Conservation (phyloP, 805 yeast species). For the Wickerhamomyces ciferrii region DNA sequence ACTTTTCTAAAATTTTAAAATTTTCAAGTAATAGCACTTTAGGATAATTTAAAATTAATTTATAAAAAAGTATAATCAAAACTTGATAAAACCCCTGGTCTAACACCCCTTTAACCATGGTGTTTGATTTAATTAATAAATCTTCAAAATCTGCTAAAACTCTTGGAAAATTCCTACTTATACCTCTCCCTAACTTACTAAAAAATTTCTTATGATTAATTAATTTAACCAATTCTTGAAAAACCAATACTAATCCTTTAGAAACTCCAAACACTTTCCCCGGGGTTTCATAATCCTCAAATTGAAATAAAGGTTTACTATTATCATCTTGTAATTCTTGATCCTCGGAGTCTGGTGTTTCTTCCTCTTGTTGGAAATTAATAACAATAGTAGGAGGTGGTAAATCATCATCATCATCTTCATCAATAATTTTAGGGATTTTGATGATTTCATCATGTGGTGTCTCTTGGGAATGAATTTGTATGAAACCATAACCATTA, state of each 20-base stretch:
- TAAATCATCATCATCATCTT: not conserved
- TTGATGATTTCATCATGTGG: conserved; percentile 19
- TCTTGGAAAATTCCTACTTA: conserved; percentile 42
- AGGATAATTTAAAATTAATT: conserved; percentile 18
- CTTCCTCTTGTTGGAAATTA: conserved; percentile 14
- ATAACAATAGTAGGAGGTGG: conserved; percentile 20
- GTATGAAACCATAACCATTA: conserved; percentile 8
- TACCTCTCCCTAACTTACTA: conserved; percentile 23
- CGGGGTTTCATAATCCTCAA: not conserved
- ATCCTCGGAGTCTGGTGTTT: too few relatives aligned
- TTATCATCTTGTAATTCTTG: not conserved
- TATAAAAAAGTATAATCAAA: conserved; percentile 13
- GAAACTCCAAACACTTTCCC: conserved; percentile 17
- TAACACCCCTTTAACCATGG: not conserved
- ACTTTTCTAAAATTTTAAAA: conserved; percentile 3
- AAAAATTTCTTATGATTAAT: conserved; percentile 42
- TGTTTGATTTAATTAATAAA: conserved; percentile 19
- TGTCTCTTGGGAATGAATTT: conserved; percentile 14
- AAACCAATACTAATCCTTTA: conserved; percentile 26
- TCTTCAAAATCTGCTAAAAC: conserved; percentile 44
- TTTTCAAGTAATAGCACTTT: conserved; percentile 8
- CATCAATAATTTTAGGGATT: conserved; percentile 14
- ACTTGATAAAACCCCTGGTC: conserved; percentile 11
- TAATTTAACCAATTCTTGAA: conserved; percentile 33
- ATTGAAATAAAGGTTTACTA: not conserved